Base-by-base conservation (phyloP, 352 stramenopile species). In the Phytopythium helicoides region DNA sequence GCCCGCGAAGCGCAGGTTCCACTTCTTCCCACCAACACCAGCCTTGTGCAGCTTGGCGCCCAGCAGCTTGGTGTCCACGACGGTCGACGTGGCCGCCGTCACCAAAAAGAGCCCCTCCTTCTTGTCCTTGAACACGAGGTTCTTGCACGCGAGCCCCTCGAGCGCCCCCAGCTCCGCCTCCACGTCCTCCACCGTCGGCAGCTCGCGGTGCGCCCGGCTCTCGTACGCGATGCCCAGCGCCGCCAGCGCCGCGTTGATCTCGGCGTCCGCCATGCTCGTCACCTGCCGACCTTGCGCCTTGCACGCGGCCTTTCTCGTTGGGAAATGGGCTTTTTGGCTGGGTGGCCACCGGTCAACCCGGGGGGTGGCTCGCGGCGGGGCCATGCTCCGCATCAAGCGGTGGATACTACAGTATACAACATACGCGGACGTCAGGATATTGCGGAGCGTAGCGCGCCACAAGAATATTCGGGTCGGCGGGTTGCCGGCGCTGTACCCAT, bases 41-140 rank as follows among this genome's bases (percentile, higher is more conserved):
- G 74, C 65, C n/a, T 58, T 58, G 47, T 65, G 62, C 34, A 96
- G 66, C 61, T 92, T 94, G 51, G 80, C 86, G 26, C 71, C 94
- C 15, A 99, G 70, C 38, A 88, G 72, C 64, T 98, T 98, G 22
- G 86, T 95, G 68, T 97, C 86, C 19, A 97, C 97, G 36, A 92
- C 85, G 14, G 93, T 89, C 15, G 71, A 70, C 15, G 83, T 66
- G 9, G 83, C 75, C 6, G 85, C 81, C 9, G 88, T 95, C 5
- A 99, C 87, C n/a, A 99, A 70, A 70, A 98, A 98, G 2, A 98
- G 58, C 0, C 96, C 96, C 63, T 98, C 87, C 69, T 99, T 99
- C 73, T 99, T 99, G 73, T 99, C 96, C 66, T 96, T 97, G 56
- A 99, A 95, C 58, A 99, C 94, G 23, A 99, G 73, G 68, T 99